Percentiles rank a stretch among this genome's conserved stretches.
Evolutionary conservation across 257 asterid genomes (phyloP).

Genomic region (Plantago major): DNA sequence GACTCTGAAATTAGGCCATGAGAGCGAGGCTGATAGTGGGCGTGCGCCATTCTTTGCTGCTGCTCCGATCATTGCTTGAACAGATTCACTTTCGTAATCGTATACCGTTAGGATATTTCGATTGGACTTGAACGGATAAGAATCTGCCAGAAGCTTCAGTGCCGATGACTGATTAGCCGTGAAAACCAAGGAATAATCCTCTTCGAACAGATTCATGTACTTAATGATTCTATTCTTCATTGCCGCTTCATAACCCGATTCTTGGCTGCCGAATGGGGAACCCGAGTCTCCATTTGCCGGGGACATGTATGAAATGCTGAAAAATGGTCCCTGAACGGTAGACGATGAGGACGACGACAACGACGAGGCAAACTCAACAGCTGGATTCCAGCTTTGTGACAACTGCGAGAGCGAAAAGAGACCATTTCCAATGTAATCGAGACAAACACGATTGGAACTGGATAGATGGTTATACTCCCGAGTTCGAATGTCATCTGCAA

Average conservation of each 20-base stretch:
- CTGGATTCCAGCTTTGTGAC: constrained; percentile 14
- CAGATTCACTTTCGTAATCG: constrained; percentile 62
- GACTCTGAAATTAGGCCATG: constrained; percentile 67
- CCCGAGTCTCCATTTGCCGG: constrained; percentile 29
- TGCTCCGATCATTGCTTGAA: constrained; percentile 39
- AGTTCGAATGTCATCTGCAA: constrained; percentile 54
- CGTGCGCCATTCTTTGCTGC: constrained; percentile 42
- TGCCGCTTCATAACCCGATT: constrained; percentile 39
- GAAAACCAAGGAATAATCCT: constrained; percentile 65
- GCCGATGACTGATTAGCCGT: constrained; percentile 73
- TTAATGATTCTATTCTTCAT: constrained; percentile 45
- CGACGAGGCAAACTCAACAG: constrained; percentile 31
- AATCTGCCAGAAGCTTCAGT: constrained; percentile 56
- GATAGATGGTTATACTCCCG: constrained; percentile 53
- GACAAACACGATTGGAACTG: constrained; percentile 41
- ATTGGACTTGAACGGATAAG: constrained; percentile 54
- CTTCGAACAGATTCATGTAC: constrained; percentile 60
- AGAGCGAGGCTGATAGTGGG: constrained; percentile 47
- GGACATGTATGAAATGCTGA: constrained; percentile 40
- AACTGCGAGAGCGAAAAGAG: constrained; percentile 64
- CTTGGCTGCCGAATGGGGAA: constrained; percentile 41
- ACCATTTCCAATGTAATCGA: constrained; percentile 79
- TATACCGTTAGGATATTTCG: constrained; percentile 50
- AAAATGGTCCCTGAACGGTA: constrained; percentile 30
- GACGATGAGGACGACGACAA: constrained; percentile 37